Percentiles rank a stretch among this genome's conserved stretches.
Evolutionary conservation across 1,284 basidiomycete genomes (phyloP).

Genomic region (Omphalotus olearius): DNA sequence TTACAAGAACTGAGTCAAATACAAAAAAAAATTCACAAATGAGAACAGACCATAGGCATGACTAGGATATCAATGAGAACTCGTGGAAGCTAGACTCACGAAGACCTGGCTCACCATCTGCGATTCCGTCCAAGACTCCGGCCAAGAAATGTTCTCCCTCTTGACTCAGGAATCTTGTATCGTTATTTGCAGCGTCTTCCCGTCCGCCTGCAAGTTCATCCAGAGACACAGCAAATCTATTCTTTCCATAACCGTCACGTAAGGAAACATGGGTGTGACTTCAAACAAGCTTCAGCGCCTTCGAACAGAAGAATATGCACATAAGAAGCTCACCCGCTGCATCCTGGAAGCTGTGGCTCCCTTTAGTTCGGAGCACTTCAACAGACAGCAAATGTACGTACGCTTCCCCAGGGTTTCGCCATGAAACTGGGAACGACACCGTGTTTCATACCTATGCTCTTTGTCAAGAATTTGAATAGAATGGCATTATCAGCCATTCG

Average conservation of each 20-base stretch:
- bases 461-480: conserved; percentile 90
- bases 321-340: conserved; percentile 67
- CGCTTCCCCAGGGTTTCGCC: conserved; percentile 94
- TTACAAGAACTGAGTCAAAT: conserved; percentile 23
- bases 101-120: conserved; percentile 61
- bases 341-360: conserved; percentile 71
- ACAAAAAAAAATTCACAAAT: neutral
- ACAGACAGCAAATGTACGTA: conserved; percentile 35
- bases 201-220: conserved; percentile 63
- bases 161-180: conserved; percentile 82
- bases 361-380: neutral
- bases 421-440: conserved; percentile 94
- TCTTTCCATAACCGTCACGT: conserved; percentile 64
- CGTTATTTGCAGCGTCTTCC: conserved; percentile 67
- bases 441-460: conserved; percentile 87
- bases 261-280: conserved; percentile 94
- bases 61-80: conserved; percentile 32
- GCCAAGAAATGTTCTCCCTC: conserved; percentile 92
- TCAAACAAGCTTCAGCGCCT: neutral
- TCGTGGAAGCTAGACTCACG: conserved; percentile 4
- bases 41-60: conserved; percentile 50
- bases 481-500: conserved; percentile 95
- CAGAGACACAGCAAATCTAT: conserved; percentile 72
- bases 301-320: neutral
- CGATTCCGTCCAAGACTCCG: conserved; percentile 83